A percentile compares a stretch with the other conserved stretches of the same genome.
These are phyloP conservation scores for Myochromella boudieri DNA, from an alignment of 768 basidiomycete species.

Conservation along the genomic window DNA sequence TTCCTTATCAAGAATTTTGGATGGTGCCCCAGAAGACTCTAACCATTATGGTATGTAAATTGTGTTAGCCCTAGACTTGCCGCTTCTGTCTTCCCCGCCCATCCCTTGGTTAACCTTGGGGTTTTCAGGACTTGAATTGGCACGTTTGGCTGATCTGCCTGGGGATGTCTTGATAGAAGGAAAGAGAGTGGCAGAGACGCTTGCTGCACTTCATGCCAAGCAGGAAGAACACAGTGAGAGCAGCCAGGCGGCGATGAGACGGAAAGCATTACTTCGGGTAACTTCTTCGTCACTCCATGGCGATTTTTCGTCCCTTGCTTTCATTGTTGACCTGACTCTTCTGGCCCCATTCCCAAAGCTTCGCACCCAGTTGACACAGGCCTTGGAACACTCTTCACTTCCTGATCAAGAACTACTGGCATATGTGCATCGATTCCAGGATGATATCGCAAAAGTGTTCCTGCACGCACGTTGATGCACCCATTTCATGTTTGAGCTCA, in stretches of 20 bases:
- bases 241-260: conserved; percentile 53
- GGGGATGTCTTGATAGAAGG: conserved; percentile 64
- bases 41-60: conserved; percentile 80
- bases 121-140: conserved; percentile 78
- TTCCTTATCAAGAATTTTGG: conserved; percentile 55
- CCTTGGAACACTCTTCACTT: conserved; percentile 67
- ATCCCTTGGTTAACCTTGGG: not conserved
- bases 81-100: conserved; percentile 4
- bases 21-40: conserved; percentile 61
- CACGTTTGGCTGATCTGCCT: conserved; percentile 85
- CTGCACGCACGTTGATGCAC: conserved; percentile 10
- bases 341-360: conserved; percentile 41
- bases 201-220: conserved; percentile 57
- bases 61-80: no score
- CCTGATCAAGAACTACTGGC: conserved; percentile 67
- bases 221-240: conserved; percentile 63
- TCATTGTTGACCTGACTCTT: not conserved
- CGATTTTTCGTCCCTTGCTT: not conserved
- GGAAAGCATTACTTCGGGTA: conserved; percentile 72
- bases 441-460: conserved; percentile 63
- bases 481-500: no score
- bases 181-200: conserved; percentile 54
- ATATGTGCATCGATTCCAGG: conserved; percentile 71
- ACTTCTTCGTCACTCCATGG: no score
- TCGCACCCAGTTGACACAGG: conserved; percentile 73